phyloP scores from a whole-genome alignment of 2,329 filamentous ascomycete genomes.

The Nemania serpens region DNA sequence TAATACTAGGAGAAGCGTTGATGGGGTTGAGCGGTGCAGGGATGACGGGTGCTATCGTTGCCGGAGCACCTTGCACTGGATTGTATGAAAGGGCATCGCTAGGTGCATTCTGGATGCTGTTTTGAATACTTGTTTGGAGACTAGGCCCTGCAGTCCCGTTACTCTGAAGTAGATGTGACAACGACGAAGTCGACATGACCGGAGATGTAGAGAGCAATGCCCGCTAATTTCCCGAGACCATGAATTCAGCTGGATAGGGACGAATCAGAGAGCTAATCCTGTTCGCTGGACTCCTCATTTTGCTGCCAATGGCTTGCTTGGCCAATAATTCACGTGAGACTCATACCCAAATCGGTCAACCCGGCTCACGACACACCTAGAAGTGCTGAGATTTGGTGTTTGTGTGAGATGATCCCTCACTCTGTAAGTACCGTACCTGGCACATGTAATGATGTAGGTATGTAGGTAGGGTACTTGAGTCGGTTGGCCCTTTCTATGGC shows the following conservation, averaged over 20 bases:
- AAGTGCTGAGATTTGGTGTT: background rate
- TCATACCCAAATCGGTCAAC: conserved; percentile 6
- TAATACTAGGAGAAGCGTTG: background rate
- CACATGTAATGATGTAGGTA: too few relatives aligned
- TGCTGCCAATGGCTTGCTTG: conserved; percentile 15
- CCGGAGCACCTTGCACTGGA: conserved; percentile 3
- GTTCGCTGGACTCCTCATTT: conserved; percentile 11
- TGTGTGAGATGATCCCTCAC: background rate
- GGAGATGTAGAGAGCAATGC: background rate
- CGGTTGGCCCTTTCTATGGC: conserved; percentile 2
- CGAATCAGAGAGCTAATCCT: background rate
- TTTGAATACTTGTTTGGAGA: conserved; percentile 1
- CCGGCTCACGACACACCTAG: background rate
- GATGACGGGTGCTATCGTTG: conserved; percentile 7
- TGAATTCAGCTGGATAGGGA: conserved; percentile 3
- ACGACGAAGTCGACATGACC: conserved; percentile 26
- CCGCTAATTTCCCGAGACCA: background rate
- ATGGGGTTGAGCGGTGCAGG: conserved; percentile 11
- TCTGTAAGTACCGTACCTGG: background rate
- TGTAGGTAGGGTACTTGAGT: too few relatives aligned
- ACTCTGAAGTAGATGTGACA: conserved; percentile 30
- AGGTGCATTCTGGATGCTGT: conserved; percentile 3
- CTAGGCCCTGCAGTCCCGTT: conserved; percentile 16
- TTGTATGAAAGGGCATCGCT: conserved; percentile 2
- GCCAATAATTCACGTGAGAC: conserved; percentile 6